These are phyloP conservation scores for Papilionanthe hybrid DNA, from an alignment of 116 monocot genomes.

Conservation along the genomic window DNA sequence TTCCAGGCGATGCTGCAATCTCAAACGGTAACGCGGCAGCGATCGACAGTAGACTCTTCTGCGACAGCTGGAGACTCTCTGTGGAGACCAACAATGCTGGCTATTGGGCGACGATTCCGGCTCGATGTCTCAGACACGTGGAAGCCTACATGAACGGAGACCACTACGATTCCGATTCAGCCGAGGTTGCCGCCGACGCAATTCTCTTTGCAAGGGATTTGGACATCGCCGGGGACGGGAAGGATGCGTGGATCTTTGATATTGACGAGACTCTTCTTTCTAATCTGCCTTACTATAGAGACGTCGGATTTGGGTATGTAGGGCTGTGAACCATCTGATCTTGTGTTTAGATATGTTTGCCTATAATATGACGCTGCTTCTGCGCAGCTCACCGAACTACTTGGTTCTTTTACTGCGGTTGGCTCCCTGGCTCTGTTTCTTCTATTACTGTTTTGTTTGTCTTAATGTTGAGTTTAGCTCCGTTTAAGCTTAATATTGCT, in stretches of 20 bases:
- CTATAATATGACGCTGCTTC: too few relatives aligned
- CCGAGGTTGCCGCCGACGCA: constrained; percentile 21
- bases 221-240: constrained; percentile 1
- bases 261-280: constrained; percentile 74
- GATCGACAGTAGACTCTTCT: constrained; percentile 14
- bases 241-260: constrained; percentile 60
- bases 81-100: constrained; percentile 56
- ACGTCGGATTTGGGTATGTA: constrained; percentile 45
- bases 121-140: constrained; percentile 27
- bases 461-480: too few relatives aligned
- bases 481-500: too few relatives aligned
- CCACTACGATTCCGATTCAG: constrained; percentile 30
- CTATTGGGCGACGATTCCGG: constrained; percentile 26
- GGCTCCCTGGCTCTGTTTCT: too few relatives aligned
- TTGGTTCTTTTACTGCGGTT: too few relatives aligned
- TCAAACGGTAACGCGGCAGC: background rate
- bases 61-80: constrained; percentile 53
- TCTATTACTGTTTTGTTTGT: too few relatives aligned
- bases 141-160: constrained; percentile 34
- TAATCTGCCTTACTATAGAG: constrained; percentile 53
- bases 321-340: too few relatives aligned
- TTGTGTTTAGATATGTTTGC: too few relatives aligned
- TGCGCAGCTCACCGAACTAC: too few relatives aligned
- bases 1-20: background rate
- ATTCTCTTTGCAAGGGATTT: constrained; percentile 24